These are phyloP conservation scores for Colletotrichum euphorbiae DNA, from an alignment of 2,329 filamentous ascomycete genomes.

Conservation along the genomic window DNA sequence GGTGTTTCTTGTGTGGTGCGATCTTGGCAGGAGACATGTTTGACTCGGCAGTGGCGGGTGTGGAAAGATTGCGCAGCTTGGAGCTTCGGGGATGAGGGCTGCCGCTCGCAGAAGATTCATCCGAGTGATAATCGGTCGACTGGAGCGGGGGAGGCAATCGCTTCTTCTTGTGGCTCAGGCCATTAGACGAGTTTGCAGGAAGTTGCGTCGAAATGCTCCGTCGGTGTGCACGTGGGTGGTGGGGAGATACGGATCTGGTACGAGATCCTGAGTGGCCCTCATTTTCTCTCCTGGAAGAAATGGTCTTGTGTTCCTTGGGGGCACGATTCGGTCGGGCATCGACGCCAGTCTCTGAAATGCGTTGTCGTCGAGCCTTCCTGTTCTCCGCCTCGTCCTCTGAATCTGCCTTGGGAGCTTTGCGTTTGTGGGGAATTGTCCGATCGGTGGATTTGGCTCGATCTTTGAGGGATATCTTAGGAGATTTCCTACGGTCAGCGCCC, in stretches of 20 bases:
- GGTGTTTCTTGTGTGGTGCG: slow-evolving; percentile 82
- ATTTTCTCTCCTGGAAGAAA: slow-evolving; percentile 48
- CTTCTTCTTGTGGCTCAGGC: slow-evolving; percentile 70
- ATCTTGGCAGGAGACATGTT: slow-evolving; percentile 76
- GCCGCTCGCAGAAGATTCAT: slow-evolving; percentile 72
- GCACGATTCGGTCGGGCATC: slow-evolving; percentile 33
- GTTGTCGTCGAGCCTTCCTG: slow-evolving; percentile 66
- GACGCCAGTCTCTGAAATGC: slow-evolving; percentile 55
- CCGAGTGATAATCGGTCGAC: slow-evolving; percentile 74
- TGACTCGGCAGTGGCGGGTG: slow-evolving; percentile 67
- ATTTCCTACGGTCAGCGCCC: slow-evolving; percentile 58
- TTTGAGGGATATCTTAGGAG: slow-evolving; percentile 58
- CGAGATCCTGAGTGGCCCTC: slow-evolving; percentile 46
- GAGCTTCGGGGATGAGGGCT: slow-evolving; percentile 70
- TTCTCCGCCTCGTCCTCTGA: slow-evolving; percentile 69
- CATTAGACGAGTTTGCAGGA: slow-evolving; percentile 65
- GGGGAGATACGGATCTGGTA: slow-evolving; percentile 69
- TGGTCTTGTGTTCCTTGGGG: slow-evolving; percentile 47
- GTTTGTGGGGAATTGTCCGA: slow-evolving; percentile 61
- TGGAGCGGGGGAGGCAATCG: slow-evolving; percentile 71
- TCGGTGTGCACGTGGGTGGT: slow-evolving; percentile 67
- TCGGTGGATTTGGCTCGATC: slow-evolving; percentile 63
- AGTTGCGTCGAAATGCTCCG: slow-evolving; percentile 75
- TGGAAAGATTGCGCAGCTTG: slow-evolving; percentile 66
- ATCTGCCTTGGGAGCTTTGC: slow-evolving; percentile 64